Conservation (phyloP, 2,329 filamentous ascomycete genomes). For the Fusarium foetens region DNA sequence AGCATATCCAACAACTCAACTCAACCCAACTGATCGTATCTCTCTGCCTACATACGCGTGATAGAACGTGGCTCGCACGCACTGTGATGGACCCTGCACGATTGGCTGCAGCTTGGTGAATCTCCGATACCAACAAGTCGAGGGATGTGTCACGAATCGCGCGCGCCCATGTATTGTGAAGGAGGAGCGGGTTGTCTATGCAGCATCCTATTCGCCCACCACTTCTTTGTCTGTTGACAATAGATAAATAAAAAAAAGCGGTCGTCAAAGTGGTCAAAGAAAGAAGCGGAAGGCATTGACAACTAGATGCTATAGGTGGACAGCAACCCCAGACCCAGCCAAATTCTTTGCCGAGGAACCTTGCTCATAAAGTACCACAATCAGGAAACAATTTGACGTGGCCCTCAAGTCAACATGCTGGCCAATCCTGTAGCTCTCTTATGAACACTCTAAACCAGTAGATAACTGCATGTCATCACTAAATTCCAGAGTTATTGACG, state of each 20-base stretch:
- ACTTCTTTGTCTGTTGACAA: constrained; percentile 15
- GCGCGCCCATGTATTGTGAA: constrained; percentile 28
- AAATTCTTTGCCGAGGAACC: constrained; percentile 15
- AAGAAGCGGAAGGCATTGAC: not conserved
- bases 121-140: constrained; percentile 39
- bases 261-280: not conserved
- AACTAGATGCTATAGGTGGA: not conserved
- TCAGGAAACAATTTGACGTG: constrained; percentile 20
- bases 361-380: constrained; percentile 6
- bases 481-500: not conserved
- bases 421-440: not conserved
- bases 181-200: constrained; percentile 18
- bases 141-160: constrained; percentile 40
- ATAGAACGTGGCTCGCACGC: constrained; percentile 27
- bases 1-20: constrained; percentile 34
- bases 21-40: not conserved
- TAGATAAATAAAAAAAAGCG: constrained; percentile 7
- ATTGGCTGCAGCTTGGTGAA: constrained; percentile 34
- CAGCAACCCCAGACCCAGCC: constrained; percentile 13
- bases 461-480: not conserved
- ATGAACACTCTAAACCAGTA: not conserved
- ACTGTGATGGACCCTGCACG: constrained; percentile 33
- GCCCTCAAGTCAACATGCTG: not conserved
- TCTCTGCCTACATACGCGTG: constrained; percentile 13
- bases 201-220: constrained; percentile 25